Base-by-base conservation (phyloP, 2,329 filamentous ascomycete genomes). In the Pseudocercospora crystallina region DNA sequence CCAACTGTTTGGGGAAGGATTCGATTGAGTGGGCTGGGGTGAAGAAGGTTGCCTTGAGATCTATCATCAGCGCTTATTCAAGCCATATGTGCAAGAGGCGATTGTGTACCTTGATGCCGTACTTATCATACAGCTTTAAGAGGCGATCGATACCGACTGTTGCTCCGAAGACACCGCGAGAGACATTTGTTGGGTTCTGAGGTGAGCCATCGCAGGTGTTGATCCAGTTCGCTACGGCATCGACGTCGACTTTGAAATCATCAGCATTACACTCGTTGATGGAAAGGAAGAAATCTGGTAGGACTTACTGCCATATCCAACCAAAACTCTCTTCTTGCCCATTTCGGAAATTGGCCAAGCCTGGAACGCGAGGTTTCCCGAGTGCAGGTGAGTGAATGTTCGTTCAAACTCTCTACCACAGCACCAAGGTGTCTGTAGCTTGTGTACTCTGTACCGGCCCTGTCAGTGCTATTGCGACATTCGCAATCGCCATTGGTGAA, bases 1-100 rank as follows among this genome's bases (percentile, higher is more conserved):
- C 74, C 45, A 78, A 68, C 61, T 75, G 75, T 17, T 70, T 67
- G 0, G 76, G 79, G 60, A 80, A 76, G 0, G 72, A 74, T 47
- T 77, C 75, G 7, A 79, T 60, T 2, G 73, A 64, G 55, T 75
- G 72, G 3, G 66, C 71, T 8, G 71, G 72, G 5, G 47, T 67
- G 58, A 73, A 74, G 67, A 71, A 74, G 1, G 70, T 73, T 5
- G 69, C 20, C 20, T 26, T n/a, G n/a, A n/a, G n/a, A n/a, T n/a
- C n/a, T n/a, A n/a, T n/a, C n/a, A n/a, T n/a, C 59, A 49, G 69
- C 70, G 14, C 60, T 76, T 75, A n/a, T n/a, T n/a, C n/a, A n/a
- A n/a, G n/a, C n/a, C n/a, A n/a, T n/a, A n/a, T n/a, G n/a, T n/a
- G n/a, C n/a, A n/a, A n/a, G n/a, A n/a, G n/a, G n/a, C n/a, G n/a